These are phyloP conservation scores for Daldinia caldariorum DNA, from an alignment of 495 filamentous ascomycete species.

Conservation along the genomic window DNA sequence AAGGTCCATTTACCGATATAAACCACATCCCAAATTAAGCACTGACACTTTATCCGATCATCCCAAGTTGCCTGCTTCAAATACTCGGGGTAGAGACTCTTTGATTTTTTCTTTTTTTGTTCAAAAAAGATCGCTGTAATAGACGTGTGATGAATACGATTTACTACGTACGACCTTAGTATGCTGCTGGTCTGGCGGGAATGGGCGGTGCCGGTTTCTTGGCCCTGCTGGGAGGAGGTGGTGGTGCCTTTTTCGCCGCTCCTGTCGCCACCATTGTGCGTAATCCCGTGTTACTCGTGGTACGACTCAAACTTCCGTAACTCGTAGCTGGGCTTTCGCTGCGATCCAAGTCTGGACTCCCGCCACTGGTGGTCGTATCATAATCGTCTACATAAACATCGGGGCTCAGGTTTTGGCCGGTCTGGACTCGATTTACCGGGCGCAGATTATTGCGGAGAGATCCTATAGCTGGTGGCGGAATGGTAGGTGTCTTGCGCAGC, in stretches of 20 bases:
- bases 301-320: constrained; percentile 66
- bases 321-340: constrained; percentile 72
- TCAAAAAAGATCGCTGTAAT: constrained; percentile 21
- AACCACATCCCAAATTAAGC: constrained; percentile 21
- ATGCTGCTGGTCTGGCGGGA: constrained; percentile 53
- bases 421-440: constrained; percentile 53
- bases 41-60: constrained; percentile 8
- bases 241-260: constrained; percentile 72
- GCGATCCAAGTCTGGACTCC: constrained; percentile 67
- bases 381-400: constrained; percentile 73
- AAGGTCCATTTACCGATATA: not conserved
- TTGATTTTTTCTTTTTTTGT: too few species aligned
- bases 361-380: constrained; percentile 68
- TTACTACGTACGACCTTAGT: constrained; percentile 22
- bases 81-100: not conserved
- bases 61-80: constrained; percentile 1
- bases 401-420: constrained; percentile 65
- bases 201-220: constrained; percentile 81
- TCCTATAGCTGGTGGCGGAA: constrained; percentile 48
- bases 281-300: constrained; percentile 59
- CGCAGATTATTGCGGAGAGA: constrained; percentile 55
- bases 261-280: constrained; percentile 50
- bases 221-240: constrained; percentile 79
- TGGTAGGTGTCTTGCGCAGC: constrained; percentile 45
- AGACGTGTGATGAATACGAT: not conserved